A percentile compares a stretch with the other conserved stretches of the same genome.
phyloP scores from a whole-genome alignment of 2,329 filamentous ascomycete genomes.

The Epicoccum sorghinum region DNA sequence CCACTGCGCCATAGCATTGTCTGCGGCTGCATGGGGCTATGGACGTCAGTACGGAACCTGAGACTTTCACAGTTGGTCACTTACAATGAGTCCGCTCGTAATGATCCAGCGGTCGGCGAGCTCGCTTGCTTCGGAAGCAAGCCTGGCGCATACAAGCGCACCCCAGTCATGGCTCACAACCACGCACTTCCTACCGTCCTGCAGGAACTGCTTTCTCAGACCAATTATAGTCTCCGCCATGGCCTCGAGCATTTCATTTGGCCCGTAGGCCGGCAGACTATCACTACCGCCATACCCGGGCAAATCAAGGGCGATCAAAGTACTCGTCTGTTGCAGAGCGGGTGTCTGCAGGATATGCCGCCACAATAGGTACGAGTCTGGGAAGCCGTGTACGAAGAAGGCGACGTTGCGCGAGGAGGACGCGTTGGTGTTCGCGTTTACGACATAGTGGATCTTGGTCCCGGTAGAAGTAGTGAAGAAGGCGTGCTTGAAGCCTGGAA shows the following conservation, averaged over 20 bases:
- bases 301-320: slow-evolving; percentile 62
- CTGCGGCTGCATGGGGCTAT: slow-evolving; percentile 50
- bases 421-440: slow-evolving; percentile 35
- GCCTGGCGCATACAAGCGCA: slow-evolving; percentile 57
- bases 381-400: slow-evolving; percentile 65
- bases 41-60: not conserved
- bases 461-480: slow-evolving; percentile 58
- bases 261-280: slow-evolving; percentile 55
- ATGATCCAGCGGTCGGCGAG: slow-evolving; percentile 63
- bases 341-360: slow-evolving; percentile 54
- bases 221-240: slow-evolving; percentile 60
- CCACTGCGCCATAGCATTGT: slow-evolving; percentile 51
- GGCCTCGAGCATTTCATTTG: slow-evolving; percentile 59
- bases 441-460: slow-evolving; percentile 62
- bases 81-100: slow-evolving; percentile 60
- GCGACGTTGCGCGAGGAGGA: slow-evolving; percentile 49
- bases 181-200: slow-evolving; percentile 43
- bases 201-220: slow-evolving; percentile 54
- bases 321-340: slow-evolving; percentile 44
- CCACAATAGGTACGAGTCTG: slow-evolving; percentile 64
- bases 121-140: slow-evolving; percentile 64
- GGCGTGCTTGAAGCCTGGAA: slow-evolving; percentile 56
- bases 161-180: slow-evolving; percentile 64
- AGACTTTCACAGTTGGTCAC: slow-evolving; percentile 20
- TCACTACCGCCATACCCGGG: slow-evolving; percentile 66